phyloP scores from a whole-genome alignment of 768 basidiomycete species.

The Phallus indusiatus region DNA sequence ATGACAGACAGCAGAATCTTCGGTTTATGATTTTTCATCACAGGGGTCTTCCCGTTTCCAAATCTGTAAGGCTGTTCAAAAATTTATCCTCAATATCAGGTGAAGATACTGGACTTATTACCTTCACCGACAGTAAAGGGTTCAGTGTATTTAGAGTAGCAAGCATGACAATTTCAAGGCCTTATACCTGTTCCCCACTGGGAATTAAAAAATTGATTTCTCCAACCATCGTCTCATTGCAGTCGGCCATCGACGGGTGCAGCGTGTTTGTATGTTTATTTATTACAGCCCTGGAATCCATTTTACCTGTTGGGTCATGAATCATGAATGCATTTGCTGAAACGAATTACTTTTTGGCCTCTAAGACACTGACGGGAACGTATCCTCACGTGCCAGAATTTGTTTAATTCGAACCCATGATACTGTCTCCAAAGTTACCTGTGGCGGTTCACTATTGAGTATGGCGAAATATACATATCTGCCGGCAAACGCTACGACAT shows the following conservation, averaged over 20 bases:
- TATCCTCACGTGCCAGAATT: slow-evolving; percentile 38
- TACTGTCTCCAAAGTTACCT: slow-evolving; percentile 37
- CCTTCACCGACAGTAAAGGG: no score
- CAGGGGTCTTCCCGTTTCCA: no score
- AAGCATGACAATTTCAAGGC: slow-evolving; percentile 53
- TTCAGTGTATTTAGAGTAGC: no score
- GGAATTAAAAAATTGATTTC: slow-evolving; percentile 27
- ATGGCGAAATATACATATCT: neutral
- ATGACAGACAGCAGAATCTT: no score
- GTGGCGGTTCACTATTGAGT: slow-evolving; percentile 23
- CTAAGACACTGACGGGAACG: slow-evolving; percentile 44
- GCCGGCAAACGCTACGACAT: slow-evolving; percentile 41
- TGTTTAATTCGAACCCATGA: slow-evolving; percentile 49
- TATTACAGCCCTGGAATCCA: neutral
- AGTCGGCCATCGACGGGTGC: slow-evolving; percentile 66
- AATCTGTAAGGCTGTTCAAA: no score
- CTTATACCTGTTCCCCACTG: slow-evolving; percentile 46
- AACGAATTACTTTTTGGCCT: no score
- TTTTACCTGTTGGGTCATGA: neutral
- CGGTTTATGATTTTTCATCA: no score
- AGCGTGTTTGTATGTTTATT: slow-evolving; percentile 43
- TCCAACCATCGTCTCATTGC: slow-evolving; percentile 43
- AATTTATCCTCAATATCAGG: no score
- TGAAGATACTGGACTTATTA: no score
- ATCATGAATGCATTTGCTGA: no score